Evolutionary conservation across 2,329 filamentous ascomycete species (phyloP), one percentile per base, ranked within the genome.

Genomic region (Botrytis deweyae): DNA sequence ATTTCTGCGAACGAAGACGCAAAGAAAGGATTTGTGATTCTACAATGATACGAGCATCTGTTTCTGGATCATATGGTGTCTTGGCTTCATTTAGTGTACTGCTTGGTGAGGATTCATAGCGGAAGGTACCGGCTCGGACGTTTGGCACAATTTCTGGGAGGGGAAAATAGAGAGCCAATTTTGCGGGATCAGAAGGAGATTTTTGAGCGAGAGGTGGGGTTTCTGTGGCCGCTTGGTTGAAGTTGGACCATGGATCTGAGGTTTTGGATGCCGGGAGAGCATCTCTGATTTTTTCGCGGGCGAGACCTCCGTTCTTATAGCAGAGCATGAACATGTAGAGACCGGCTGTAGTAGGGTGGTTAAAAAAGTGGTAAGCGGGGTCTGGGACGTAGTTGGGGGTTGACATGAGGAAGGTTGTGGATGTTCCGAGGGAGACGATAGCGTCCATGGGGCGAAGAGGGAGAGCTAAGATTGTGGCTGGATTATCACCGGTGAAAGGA

Each of bases 271-370:
- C 79, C 75, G 94, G 92, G 70, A 98, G 89, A 0, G 89, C 87
- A 81, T 99, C 94, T 72, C 96, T 92, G 76, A 98, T 89, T 79
- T 93, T 91, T 82, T 99, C 96, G 63, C 96, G 92, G 2, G 96
- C 95, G 1, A 98, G 89, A 3, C 94, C 94, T 78, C 96, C 96
- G 84, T 99, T 99, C 84, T 98, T 98, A 87, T 98, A 99, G 87
- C 96, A 99, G 52, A 99, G 90, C 96, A 99, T 99, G 84, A 99
- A 98, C 96, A 99, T 98, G 88, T 97, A 98, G 75, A 98, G 88
- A 1, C 93, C 94, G 0, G 91, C 85, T 0, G 94, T 97, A 63
- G 94, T 96, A 1, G 96, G 96, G 83, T 98, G 95, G 85, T 98
- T 97, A 89, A 98, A 97, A 87, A 98, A 97, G 85, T 99, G 96